A percentile compares a stretch with the other conserved stretches of the same genome.
Evolutionary conservation across 805 yeast species (phyloP).

Genomic region (Monosporozyma aerobia): DNA sequence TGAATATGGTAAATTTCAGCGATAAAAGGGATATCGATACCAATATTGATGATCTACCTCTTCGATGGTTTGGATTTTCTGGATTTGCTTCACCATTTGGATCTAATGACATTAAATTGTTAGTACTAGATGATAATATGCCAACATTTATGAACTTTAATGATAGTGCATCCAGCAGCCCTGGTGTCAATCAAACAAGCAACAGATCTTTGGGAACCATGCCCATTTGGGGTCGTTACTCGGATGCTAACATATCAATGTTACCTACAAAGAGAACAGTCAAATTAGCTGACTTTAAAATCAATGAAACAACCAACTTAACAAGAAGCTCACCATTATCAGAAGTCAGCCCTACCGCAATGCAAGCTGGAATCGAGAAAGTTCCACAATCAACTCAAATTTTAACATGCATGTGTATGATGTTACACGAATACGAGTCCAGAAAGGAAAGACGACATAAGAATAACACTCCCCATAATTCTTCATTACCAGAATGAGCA

Average conservation of each 20-base stretch:
- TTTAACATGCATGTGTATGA: slow-evolving; percentile 28
- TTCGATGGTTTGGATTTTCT: slow-evolving; percentile 36
- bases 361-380: slow-evolving; percentile 9
- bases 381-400: slow-evolving; percentile 24
- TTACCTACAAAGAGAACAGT: slow-evolving; percentile 23
- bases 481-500: not conserved
- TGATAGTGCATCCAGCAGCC: not conserved
- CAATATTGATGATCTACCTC: slow-evolving; percentile 21
- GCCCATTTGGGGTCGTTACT: slow-evolving; percentile 27
- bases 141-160: slow-evolving; percentile 25
- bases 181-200: not conserved
- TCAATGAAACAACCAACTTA: slow-evolving; percentile 12
- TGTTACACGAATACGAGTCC: slow-evolving; percentile 26
- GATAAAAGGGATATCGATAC: slow-evolving; percentile 30
- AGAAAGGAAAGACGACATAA: slow-evolving; percentile 24
- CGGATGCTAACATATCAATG: slow-evolving; percentile 18
- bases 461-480: not conserved
- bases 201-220: slow-evolving; percentile 16
- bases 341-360: not conserved
- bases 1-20: slow-evolving; percentile 26
- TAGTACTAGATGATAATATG: slow-evolving; percentile 28
- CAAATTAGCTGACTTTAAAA: slow-evolving; percentile 17
- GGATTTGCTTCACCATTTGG: slow-evolving; percentile 30
- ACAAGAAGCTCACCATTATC: not conserved
- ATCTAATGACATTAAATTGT: slow-evolving; percentile 28